A percentile compares a stretch with the other conserved stretches of the same genome.
Conservation (phyloP, 331 rosid genomes). For the Malus hybrid region DNA sequence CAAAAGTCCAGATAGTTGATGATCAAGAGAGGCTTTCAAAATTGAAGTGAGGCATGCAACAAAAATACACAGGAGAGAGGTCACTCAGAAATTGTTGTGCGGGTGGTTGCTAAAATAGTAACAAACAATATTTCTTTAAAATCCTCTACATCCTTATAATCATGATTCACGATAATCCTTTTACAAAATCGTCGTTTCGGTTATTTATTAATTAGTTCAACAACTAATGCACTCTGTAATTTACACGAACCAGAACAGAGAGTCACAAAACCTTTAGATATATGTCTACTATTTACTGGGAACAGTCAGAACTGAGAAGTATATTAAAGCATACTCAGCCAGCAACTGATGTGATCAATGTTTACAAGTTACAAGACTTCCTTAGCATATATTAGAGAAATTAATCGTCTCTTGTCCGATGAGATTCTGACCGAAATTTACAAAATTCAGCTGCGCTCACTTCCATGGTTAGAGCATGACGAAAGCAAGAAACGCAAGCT, state of each 20-base stretch:
- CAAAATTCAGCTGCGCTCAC: not conserved
- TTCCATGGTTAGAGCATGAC: not conserved
- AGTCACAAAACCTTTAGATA: not conserved
- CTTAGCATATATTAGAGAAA: not conserved
- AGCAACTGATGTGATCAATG: not conserved
- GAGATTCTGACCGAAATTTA: not conserved
- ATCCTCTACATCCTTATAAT: too few relatives aligned
- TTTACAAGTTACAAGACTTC: not conserved
- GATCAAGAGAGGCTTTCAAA: too few relatives aligned
- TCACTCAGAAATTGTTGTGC: too few relatives aligned
- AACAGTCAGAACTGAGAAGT: not conserved
- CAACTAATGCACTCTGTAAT: not conserved
- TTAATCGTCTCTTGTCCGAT: not conserved
- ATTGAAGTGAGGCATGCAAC: too few relatives aligned
- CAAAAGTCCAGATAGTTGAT: too few relatives aligned
- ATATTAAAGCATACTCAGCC: not conserved
- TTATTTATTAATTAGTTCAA: not conserved
- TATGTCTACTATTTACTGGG: not conserved
- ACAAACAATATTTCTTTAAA: too few relatives aligned
- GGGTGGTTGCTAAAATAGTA: too few relatives aligned
- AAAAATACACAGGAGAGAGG: too few relatives aligned
- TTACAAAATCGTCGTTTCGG: too few relatives aligned
- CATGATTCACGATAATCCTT: too few relatives aligned
- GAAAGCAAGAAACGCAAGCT: conserved; percentile 14
- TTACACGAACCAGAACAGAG: not conserved